phyloP scores from a whole-genome alignment of 106 monocot genomes.

The Dendrobium officinale region DNA sequence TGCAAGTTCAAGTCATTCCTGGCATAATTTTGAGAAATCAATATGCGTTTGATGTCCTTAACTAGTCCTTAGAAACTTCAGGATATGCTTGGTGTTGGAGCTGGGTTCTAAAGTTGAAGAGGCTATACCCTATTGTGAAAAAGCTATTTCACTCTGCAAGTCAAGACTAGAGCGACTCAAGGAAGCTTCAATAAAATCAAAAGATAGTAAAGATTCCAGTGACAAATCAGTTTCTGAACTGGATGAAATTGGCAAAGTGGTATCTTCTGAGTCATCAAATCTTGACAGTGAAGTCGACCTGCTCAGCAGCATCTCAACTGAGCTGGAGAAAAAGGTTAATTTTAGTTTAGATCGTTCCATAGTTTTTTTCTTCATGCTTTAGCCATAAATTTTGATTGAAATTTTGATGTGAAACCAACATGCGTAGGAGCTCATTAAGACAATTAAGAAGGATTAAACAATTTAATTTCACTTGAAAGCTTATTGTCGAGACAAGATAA shows the following conservation, averaged over 20 bases:
- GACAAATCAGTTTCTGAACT: constrained; percentile 3
- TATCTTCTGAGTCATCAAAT: constrained; percentile 5
- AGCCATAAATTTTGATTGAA: too few species aligned
- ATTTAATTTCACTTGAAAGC: too few species aligned
- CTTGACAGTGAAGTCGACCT: constrained; percentile 46
- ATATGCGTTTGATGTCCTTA: constrained; percentile 14
- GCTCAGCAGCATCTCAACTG: constrained; percentile 51
- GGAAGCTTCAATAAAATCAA: constrained; percentile 19
- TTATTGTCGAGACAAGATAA: too few species aligned
- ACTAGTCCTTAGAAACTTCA: constrained; percentile 64
- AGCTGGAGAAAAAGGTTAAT: constrained; percentile 83
- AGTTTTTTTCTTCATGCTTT: too few species aligned
- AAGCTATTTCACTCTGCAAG: constrained; percentile 63
- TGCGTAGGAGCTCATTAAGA: too few species aligned
- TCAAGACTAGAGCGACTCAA: constrained; percentile 53
- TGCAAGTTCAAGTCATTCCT: too few species aligned
- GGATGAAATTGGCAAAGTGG: constrained; percentile 6
- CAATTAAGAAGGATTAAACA: too few species aligned
- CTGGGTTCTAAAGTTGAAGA: constrained; percentile 56
- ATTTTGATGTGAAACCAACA: too few species aligned
- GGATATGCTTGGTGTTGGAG: constrained; percentile 79
- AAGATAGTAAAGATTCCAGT: not conserved
- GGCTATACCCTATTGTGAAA: constrained; percentile 70
- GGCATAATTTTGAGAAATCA: not conserved
- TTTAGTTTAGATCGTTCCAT: not conserved